Conservation (phyloP, 306 rosid species). For the Erythrophleum fordii region DNA sequence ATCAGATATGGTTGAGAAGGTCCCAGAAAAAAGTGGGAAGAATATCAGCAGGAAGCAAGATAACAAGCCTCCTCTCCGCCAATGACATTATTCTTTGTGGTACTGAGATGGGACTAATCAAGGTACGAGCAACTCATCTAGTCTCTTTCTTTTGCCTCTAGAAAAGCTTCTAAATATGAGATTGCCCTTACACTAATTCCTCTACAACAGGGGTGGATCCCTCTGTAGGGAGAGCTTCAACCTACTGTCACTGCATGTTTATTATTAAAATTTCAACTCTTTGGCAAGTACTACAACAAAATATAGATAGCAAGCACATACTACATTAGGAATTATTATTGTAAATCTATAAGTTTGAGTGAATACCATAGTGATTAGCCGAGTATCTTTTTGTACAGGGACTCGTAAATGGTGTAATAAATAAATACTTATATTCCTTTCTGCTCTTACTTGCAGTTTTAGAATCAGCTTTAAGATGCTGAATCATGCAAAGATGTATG, state of each 20-base stretch:
- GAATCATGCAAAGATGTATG: neutral
- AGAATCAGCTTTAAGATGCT: conserved; percentile 1
- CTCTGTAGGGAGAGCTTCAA: conserved; percentile 58
- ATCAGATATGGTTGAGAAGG: conserved; percentile 80
- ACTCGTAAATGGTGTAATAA: conserved; percentile 24
- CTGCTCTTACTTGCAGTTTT: neutral
- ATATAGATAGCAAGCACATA: conserved; percentile 30
- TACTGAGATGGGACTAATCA: conserved; percentile 71
- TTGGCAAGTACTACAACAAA: conserved; percentile 31
- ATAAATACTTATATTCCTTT: conserved; percentile 30
- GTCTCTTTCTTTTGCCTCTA: neutral
- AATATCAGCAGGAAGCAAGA: conserved; percentile 81
- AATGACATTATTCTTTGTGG: conserved; percentile 81
- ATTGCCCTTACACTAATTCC: conserved; percentile 20
- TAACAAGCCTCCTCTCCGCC: conserved; percentile 69
- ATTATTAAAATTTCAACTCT: conserved; percentile 24
- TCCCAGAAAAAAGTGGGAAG: conserved; percentile 69
- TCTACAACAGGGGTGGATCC: conserved; percentile 81
- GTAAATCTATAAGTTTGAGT: conserved; percentile 21
- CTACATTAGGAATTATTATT: conserved; percentile 20
- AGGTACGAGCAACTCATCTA: conserved; percentile 48
- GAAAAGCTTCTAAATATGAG: neutral
- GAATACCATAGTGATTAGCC: conserved; percentile 39
- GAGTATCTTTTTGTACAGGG: conserved; percentile 31
- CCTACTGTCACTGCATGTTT: conserved; percentile 15